Base-by-base conservation (phyloP, 148 eudicot species). In the Nepenthes mirabilis region DNA sequence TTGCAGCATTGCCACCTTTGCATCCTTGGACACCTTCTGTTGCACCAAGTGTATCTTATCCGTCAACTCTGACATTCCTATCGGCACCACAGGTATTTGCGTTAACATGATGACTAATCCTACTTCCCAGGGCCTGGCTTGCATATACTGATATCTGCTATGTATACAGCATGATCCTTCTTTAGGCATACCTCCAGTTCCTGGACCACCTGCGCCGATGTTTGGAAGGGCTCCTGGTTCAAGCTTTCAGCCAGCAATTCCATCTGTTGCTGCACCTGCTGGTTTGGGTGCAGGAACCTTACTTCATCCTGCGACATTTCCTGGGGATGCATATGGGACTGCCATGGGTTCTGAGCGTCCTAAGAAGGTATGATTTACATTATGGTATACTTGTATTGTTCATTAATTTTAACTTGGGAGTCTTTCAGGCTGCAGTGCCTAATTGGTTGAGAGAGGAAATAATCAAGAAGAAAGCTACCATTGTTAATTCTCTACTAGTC, bases 371-470 rank as follows among this genome's bases (percentile, higher is more conserved):
- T 23, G 23, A 23, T 37, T 48, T 63, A 11, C 58, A 32, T 34
- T 43, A 65, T 57, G 37, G 11, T 11, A 55, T 47, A 33, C n/a
- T 34, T 34, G 37, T 47, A 23, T 51, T 47, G 59, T 34, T 12
- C 53, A 36, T 55, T 33, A 55, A 43, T 45, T 34, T 49, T n/a
- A 43, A 32, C 2, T 68, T 65, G 60, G 64, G 43, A 12, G 58
- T 76, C 48, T 68, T 64, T 68, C 79, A 93, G 99, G 87, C 95
- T 48, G 79, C 96, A 14, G 83, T 93, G 37, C 99, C 99, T 40
- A 86, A 86, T 73, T 93, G 99, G 99, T 82, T 93, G 55, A 86
- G 96, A 78, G 99, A 93, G 77, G 99, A 93, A 76, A 84, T 93
- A 69, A 93, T 88, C 48, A 93, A 93, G 79, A 91, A 82, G 36